A percentile compares a stretch with the other conserved stretches of the same genome.
These are phyloP conservation scores for Ophiostoma quercus DNA, from an alignment of 2,329 filamentous ascomycete genomes.

Conservation along the genomic window DNA sequence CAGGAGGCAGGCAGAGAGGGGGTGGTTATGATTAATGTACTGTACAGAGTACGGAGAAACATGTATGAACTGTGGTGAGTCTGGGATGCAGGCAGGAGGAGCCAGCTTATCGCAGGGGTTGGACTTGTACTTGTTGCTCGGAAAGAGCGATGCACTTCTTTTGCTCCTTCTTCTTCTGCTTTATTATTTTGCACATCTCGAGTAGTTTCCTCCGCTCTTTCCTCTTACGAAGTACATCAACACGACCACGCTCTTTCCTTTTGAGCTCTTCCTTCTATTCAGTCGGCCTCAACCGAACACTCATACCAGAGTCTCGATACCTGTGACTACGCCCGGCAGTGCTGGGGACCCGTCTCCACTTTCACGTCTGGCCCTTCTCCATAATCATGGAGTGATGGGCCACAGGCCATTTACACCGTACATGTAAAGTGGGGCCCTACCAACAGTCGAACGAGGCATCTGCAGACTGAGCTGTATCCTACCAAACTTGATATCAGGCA, in stretches of 20 bases:
- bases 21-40: neutral
- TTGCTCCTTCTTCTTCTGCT: neutral
- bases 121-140: neutral
- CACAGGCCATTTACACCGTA: conserved; percentile 9
- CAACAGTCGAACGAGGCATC: neutral
- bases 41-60: neutral
- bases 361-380: neutral
- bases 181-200: neutral
- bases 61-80: neutral
- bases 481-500: too few relatives aligned
- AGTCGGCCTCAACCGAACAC: neutral
- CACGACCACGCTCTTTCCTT: neutral
- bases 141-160: neutral
- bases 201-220: neutral
- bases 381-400: neutral
- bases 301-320: neutral
- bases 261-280: neutral
- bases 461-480: too few relatives aligned
- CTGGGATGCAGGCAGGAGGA: neutral
- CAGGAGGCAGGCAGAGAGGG: conserved; percentile 2
- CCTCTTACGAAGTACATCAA: neutral
- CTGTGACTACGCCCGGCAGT: neutral
- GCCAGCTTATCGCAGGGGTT: conserved; percentile 3
- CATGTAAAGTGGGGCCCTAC: neutral
- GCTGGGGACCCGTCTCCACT: neutral